These are phyloP conservation scores for Pugionium cornutum DNA, from an alignment of 345 rosid genomes.

Conservation along the genomic window DNA sequence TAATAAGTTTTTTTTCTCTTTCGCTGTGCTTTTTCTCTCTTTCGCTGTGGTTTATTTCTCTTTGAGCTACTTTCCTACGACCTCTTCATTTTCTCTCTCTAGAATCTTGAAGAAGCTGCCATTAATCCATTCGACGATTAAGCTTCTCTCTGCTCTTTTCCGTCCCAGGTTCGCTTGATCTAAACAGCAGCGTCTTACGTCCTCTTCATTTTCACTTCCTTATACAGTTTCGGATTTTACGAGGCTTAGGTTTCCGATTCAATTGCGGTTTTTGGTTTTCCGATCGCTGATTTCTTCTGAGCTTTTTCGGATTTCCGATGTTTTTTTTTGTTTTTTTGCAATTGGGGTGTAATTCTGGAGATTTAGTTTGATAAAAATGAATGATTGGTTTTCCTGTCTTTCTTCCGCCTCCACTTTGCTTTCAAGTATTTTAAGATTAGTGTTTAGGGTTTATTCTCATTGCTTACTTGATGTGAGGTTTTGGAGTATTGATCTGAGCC, in stretches of 20 bases:
- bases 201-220: neutral
- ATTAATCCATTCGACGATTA: neutral
- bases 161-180: slow-evolving; percentile 55
- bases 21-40: too few species aligned
- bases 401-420: neutral
- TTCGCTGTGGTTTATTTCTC: too few species aligned
- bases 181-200: slow-evolving; percentile 26
- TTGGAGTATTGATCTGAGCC: slow-evolving; percentile 20
- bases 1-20: too few species aligned
- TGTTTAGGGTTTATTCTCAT: slow-evolving; percentile 22
- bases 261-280: slow-evolving; percentile 43
- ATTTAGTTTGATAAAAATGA: slow-evolving; percentile 17
- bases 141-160: slow-evolving; percentile 26
- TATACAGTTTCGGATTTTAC: slow-evolving; percentile 16
- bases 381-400: slow-evolving; percentile 16
- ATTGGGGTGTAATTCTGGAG: slow-evolving; percentile 31
- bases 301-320: slow-evolving; percentile 28
- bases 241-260: slow-evolving; percentile 46
- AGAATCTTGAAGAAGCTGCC: too few species aligned
- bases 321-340: neutral
- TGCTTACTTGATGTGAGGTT: slow-evolving; percentile 30
- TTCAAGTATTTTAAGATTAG: neutral
- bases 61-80: too few species aligned
- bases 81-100: too few species aligned
- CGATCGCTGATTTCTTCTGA: slow-evolving; percentile 17